Base-by-base conservation (phyloP, 176 grass and related monocot genomes). In the Musa itinerans region DNA sequence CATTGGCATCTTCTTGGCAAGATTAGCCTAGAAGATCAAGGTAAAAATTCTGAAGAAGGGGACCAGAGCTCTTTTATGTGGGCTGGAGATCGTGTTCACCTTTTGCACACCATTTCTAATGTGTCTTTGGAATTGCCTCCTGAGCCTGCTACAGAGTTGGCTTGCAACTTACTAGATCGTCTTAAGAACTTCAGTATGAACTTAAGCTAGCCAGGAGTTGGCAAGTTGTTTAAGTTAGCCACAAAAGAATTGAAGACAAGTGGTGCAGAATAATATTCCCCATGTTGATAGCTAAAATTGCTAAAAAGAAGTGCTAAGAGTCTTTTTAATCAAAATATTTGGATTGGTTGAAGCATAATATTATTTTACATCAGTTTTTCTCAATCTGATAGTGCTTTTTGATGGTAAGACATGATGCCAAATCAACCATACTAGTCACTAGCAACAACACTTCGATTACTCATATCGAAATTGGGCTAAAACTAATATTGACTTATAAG, bases 1-100 rank as follows among this genome's bases (percentile, higher is more conserved):
- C 90, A 97, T 74, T 97, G 94, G 94, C 82, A 89, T 79, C 88
- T 97, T 21, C 90, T 97, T 77, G 94, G 89, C 78, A 88, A 92
- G 80, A 81, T 87, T 79, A 76, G 58, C 10, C 73, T 78, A 76
- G 80, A 92, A 17, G 74, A 81, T 50, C 68, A 11, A 85, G 71
- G 78, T 52, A 75, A 88, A 86, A 69, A 24, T 80, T 72, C 29
- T 81, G 74, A 89, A 78, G 80, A 82, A 79, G 84, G 63, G 53
- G 87, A 92, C 50, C 78, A 78, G 68, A 87, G 83, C 22, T 86
- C 85, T 75, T 80, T 83, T 12, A 80, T 82, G 7, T 97, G 94
- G 94, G 88, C 90, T 71, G 69, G 83, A 63, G 86, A 97, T 75
- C 90, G 94, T 78, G 94, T 97, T 76, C 88, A 84, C 69, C 86